These are phyloP conservation scores for Verticillium alfalfae DNA, from an alignment of 2,329 filamentous ascomycete genomes.

Conservation along the genomic window DNA sequence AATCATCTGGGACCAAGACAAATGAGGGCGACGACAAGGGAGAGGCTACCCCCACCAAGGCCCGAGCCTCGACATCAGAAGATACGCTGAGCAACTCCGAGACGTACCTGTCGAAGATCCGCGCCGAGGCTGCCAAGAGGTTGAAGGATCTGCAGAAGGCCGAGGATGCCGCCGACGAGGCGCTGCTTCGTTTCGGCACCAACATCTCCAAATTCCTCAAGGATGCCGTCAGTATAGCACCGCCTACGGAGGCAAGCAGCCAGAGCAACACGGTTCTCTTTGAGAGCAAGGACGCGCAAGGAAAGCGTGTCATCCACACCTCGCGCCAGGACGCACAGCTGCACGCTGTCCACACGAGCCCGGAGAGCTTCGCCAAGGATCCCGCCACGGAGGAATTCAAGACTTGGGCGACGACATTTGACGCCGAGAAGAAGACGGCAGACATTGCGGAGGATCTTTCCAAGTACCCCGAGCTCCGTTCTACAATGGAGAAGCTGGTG, in stretches of 20 bases:
- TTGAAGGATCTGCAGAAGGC: conserved; percentile 86
- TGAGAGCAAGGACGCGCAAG: conserved; percentile 85
- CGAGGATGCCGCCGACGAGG: conserved; percentile 94
- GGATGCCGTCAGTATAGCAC: conserved; percentile 84
- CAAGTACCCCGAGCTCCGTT: conserved; percentile 77
- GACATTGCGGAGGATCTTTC: conserved; percentile 77
- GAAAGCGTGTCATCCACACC: conserved; percentile 90
- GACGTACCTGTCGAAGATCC: conserved; percentile 70
- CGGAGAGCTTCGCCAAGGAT: conserved; percentile 78
- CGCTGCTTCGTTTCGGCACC: conserved; percentile 82
- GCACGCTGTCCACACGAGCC: conserved; percentile 85
- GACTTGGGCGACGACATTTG: conserved; percentile 67
- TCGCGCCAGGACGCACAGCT: conserved; percentile 93
- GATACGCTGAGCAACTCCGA: conserved; percentile 41
- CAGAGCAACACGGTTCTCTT: conserved; percentile 68
- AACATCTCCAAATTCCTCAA: conserved; percentile 86
- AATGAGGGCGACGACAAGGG: conserved; percentile 23
- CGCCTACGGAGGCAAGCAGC: conserved; percentile 51
- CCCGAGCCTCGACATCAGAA: conserved; percentile 31
- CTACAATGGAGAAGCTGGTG: conserved; percentile 94
- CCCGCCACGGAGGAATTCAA: conserved; percentile 71
- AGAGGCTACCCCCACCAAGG: conserved; percentile 39
- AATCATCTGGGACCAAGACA: conserved; percentile 10
- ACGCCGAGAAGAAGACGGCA: conserved; percentile 77
- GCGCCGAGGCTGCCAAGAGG: conserved; percentile 71